These are phyloP conservation scores for Zygoascus meyerae DNA, from an alignment of 1,139 yeast species.

Conservation along the genomic window DNA sequence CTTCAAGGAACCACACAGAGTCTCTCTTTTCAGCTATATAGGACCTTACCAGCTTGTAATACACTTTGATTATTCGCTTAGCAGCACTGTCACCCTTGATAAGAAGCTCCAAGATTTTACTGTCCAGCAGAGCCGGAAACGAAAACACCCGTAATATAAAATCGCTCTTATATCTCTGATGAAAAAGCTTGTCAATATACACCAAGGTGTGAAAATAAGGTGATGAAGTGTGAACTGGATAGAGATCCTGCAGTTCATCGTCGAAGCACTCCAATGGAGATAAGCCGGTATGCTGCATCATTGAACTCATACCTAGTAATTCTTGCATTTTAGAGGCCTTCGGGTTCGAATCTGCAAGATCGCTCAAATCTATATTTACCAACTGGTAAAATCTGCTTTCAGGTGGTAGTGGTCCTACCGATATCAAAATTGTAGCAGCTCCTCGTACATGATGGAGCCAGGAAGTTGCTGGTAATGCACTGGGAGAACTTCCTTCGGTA, in stretches of 20 bases:
- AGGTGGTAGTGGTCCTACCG: slow-evolving; percentile 90
- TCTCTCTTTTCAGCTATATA: slow-evolving; percentile 85
- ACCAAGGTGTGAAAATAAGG: slow-evolving; percentile 85
- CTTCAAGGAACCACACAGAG: slow-evolving; percentile 90
- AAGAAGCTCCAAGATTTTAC: slow-evolving; percentile 63
- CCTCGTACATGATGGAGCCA: slow-evolving; percentile 98
- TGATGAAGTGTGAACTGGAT: slow-evolving; percentile 76
- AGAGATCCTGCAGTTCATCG: slow-evolving; percentile 73
- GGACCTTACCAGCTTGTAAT: slow-evolving; percentile 71
- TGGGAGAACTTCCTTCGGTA: slow-evolving; percentile 26
- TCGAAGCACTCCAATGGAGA: slow-evolving; percentile 73
- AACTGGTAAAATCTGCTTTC: slow-evolving; percentile 38
- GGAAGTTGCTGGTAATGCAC: slow-evolving; percentile 79
- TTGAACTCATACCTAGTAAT: slow-evolving; percentile 9
- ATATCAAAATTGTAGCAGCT: slow-evolving; percentile 89
- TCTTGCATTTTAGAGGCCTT: slow-evolving; percentile 8
- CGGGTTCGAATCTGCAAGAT: slow-evolving; percentile 46
- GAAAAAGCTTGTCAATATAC: slow-evolving; percentile 72
- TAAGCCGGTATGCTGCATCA: slow-evolving; percentile 15
- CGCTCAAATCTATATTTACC: slow-evolving; percentile 66
- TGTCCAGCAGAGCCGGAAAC: slow-evolving; percentile 86
- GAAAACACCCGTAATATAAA: slow-evolving; percentile 85
- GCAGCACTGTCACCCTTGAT: slow-evolving; percentile 83
- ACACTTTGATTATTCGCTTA: slow-evolving; percentile 83
- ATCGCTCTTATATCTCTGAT: slow-evolving; percentile 75